Evolutionary conservation across 2,329 filamentous ascomycete species (phyloP).

Genomic region (Xylariaceae sp.): DNA sequence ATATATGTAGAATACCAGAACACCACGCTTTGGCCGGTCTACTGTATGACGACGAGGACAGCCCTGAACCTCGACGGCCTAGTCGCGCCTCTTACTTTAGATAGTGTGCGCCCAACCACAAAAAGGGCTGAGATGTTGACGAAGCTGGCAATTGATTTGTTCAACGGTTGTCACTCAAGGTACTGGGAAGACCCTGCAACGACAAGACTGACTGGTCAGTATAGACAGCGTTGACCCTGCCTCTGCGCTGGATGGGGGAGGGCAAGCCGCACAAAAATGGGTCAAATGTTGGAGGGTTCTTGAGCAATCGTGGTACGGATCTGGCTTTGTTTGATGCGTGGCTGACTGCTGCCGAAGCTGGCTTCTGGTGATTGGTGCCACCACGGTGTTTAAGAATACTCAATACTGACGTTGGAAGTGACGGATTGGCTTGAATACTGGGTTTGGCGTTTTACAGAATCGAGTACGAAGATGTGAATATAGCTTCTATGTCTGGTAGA

Average conservation of each 20-base stretch:
- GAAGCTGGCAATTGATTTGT: slow-evolving; percentile 23
- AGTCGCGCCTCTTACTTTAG: slow-evolving; percentile 16
- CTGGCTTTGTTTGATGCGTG: slow-evolving; percentile 18
- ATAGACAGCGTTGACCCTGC: slow-evolving; percentile 42
- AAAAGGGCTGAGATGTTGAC: slow-evolving; percentile 24
- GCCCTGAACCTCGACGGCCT: slow-evolving; percentile 27
- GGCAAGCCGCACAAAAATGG: slow-evolving; percentile 41
- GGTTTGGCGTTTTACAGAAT: too few relatives aligned
- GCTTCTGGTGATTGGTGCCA: slow-evolving; percentile 1
- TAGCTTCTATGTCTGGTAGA: too few relatives aligned
- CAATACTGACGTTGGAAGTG: too few relatives aligned
- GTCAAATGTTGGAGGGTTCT: slow-evolving; percentile 16
- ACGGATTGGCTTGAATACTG: too few relatives aligned
- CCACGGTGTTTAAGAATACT: too few relatives aligned
- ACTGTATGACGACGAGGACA: slow-evolving; percentile 25
- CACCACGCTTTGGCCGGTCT: slow-evolving; percentile 22
- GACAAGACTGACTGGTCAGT: slow-evolving; percentile 37
- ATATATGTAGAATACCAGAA: slow-evolving; percentile 21
- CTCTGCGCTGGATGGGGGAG: slow-evolving; percentile 31
- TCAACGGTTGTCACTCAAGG: slow-evolving; percentile 30
- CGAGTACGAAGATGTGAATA: too few relatives aligned
- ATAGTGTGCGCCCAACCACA: slow-evolving; percentile 10
- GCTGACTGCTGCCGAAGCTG: slow-evolving; percentile 15
- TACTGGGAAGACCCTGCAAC: slow-evolving; percentile 42
- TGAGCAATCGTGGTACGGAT: slow-evolving; percentile 11